Base-by-base conservation (phyloP, 2,329 filamentous ascomycete genomes). In the Myriosclerotinia duriaeana region DNA sequence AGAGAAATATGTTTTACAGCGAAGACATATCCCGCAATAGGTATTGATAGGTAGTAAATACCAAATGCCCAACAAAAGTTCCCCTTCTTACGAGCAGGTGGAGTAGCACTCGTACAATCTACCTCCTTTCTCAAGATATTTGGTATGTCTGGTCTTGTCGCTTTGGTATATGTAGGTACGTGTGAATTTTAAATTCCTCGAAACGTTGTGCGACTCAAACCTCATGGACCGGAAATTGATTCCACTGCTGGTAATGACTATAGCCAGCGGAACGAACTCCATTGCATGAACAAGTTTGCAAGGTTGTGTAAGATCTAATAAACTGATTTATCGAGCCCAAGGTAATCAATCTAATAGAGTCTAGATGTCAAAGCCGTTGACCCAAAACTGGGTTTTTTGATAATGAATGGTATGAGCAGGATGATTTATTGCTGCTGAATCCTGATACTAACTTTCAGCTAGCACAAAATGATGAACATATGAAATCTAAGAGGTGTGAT, bases 271-370 rank as follows among this genome's bases (percentile, higher is more conserved):
- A 50, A 38, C 34, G 12, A 60, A 36, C 17, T 11, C 6, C 14
- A 34, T 34, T 34, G 30, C 30, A 34, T 34, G 30, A 34, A 34
- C 1, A 34, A 5, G 38, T 30, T 26, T 30, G 17, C 20, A 5
- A 58, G 44, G 56, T 26, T 36, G 44, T 60, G 56, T 7, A 38
- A 60, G 56, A 20, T 50, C 56, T 22, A n/a, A 50, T 60, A 20
- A n/a, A 38, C 30, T 50, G 56, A 60, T 50, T 22, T 20, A 48
- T 60, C 30, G 17, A 38, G 7, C 42, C 38, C 12, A 38, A 50
- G 20, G 12, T 22, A 48, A 38, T 50, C 56, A 48, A 38, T 50
- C 56, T 12, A 17, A 59, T 15, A 5, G 42, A 59, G 20, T 46
- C 56, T 59, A 46, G 56, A 60, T 48, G 20, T 9, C 9, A n/a